phyloP scores from a whole-genome alignment of 108 stramenopile species.

The Discostella stelligeroides region DNA sequence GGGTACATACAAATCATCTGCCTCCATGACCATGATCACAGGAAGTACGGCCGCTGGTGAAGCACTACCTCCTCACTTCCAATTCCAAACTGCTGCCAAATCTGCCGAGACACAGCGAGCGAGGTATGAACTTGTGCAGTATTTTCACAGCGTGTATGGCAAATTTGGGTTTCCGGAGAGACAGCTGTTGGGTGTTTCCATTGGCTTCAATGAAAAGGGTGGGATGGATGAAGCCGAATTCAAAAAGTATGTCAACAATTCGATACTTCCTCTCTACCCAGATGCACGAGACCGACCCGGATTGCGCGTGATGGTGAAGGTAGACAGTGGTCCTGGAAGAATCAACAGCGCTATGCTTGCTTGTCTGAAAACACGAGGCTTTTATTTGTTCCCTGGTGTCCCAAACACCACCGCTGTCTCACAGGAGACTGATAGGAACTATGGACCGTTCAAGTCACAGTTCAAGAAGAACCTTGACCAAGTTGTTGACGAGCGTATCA shows the following conservation, averaged over 20 bases:
- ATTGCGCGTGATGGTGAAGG: slow-evolving; percentile 5
- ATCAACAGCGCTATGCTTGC: neutral
- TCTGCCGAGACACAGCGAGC: neutral
- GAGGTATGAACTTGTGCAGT: neutral
- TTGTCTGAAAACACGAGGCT: neutral
- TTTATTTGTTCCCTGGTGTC: no score
- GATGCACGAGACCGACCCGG: no score
- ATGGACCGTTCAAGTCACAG: neutral
- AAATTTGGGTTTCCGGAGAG: neutral
- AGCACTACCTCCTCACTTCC: no score
- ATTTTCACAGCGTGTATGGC: neutral
- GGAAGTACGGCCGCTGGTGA: slow-evolving; percentile 16
- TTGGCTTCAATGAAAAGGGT: no score
- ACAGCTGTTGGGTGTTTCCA: no score
- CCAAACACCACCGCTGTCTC: no score
- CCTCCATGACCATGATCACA: slow-evolving; percentile 13
- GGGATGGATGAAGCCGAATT: no score
- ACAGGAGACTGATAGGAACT: slow-evolving; percentile 1
- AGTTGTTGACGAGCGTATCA: neutral
- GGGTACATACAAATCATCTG: neutral
- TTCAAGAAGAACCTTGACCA: neutral
- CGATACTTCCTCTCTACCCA: no score
- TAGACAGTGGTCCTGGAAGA: neutral
- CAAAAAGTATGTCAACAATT: no score
- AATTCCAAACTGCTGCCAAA: neutral